A percentile compares a stretch with the other conserved stretches of the same genome.
Conservation (phyloP, 108 stramenopile species). For the Discostella stelligeroides region DNA sequence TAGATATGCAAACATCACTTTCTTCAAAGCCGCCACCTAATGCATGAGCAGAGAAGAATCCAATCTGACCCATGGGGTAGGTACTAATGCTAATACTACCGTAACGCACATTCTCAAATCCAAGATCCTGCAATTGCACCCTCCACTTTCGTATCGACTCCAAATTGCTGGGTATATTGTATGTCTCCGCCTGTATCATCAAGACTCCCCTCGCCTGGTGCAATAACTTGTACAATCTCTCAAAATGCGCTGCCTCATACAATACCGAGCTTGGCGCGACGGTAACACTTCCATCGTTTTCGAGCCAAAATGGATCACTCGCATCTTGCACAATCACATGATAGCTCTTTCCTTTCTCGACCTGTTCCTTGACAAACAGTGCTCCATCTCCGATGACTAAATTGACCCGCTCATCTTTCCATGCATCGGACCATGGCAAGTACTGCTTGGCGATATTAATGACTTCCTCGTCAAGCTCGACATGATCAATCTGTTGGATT, state of each 20-base stretch:
- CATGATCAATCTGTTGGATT: constrained; percentile 75
- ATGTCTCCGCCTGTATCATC: constrained; percentile 77
- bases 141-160: constrained; percentile 69
- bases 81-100: constrained; percentile 67
- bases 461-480: constrained; percentile 79
- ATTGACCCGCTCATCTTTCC: constrained; percentile 72
- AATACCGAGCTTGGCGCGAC: constrained; percentile 67
- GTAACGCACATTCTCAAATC: constrained; percentile 67
- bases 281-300: constrained; percentile 52
- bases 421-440: constrained; percentile 75
- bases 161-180: constrained; percentile 73
- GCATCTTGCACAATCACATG: constrained; percentile 87
- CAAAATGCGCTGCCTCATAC: constrained; percentile 67
- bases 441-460: constrained; percentile 60
- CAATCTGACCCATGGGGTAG: constrained; percentile 86
- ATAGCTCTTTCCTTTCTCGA: constrained; percentile 43
- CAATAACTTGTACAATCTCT: constrained; percentile 53
- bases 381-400: constrained; percentile 77
- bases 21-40: constrained; percentile 2
- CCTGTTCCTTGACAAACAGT: constrained; percentile 55
- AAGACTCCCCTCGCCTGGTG: constrained; percentile 60
- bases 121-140: constrained; percentile 46
- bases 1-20: constrained; percentile 31
- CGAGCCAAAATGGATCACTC: constrained; percentile 70
- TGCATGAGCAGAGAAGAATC: constrained; percentile 67